A percentile compares a stretch with the other conserved stretches of the same genome.
These are phyloP conservation scores for Lobosporangium transversale DNA, from an alignment of 192 early-diverging fungal genomes.

Conservation along the genomic window DNA sequence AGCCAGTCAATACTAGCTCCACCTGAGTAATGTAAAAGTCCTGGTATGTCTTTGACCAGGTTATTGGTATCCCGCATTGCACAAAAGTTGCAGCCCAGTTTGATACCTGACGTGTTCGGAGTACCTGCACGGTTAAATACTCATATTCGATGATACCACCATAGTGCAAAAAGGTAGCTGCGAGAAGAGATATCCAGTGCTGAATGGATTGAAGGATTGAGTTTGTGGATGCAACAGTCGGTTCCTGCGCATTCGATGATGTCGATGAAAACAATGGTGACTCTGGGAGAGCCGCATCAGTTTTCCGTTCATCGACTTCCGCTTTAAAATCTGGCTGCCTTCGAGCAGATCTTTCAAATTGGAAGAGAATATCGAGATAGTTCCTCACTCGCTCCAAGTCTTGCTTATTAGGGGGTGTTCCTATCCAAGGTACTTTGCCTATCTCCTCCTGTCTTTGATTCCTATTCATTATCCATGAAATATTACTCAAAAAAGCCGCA, in stretches of 20 bases:
- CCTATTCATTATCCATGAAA: neutral
- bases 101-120: conserved; percentile 13
- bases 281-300: neutral
- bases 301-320: conserved; percentile 7
- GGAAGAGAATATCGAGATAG: conserved; percentile 48
- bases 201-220: conserved; percentile 30
- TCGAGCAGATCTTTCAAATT: conserved; percentile 39
- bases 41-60: conserved; percentile 25
- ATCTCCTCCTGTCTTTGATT: neutral
- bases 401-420: neutral
- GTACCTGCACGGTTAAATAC: conserved; percentile 35
- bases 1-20: conserved; percentile 33
- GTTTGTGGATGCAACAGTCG: neutral
- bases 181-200: conserved; percentile 36
- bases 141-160: conserved; percentile 16
- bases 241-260: neutral
- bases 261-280: neutral
- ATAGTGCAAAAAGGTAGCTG: conserved; percentile 19
- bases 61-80: conserved; percentile 27
- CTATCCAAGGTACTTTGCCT: neutral
- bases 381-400: conserved; percentile 5
- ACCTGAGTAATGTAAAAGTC: conserved; percentile 27
- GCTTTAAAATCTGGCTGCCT: conserved; percentile 47
- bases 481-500: conserved; percentile 11
- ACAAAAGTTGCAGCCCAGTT: conserved; percentile 28